Evolutionary conservation across 2,329 filamentous ascomycete species (phyloP).

Genomic region (Diplodia scrobiculata): DNA sequence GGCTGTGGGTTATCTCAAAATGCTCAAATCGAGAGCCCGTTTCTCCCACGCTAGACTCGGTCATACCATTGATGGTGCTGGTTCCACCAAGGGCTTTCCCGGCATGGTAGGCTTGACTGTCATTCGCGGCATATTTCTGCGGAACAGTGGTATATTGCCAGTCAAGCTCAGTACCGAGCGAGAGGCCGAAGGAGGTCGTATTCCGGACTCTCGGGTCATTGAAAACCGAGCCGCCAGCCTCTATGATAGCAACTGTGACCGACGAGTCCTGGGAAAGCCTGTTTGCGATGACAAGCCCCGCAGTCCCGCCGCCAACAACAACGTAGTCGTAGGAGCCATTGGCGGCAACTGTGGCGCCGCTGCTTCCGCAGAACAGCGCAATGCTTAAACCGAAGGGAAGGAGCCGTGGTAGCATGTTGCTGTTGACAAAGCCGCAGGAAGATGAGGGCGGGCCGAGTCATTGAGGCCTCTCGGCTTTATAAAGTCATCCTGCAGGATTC

Average conservation of each 20-base stretch:
- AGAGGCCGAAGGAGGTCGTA: constrained; percentile 32
- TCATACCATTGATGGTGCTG: constrained; percentile 44
- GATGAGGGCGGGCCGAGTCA: not conserved
- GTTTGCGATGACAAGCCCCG: constrained; percentile 32
- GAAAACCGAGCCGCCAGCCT: constrained; percentile 34
- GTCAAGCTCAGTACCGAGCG: constrained; percentile 42
- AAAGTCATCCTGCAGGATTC: not conserved
- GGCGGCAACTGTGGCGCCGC: not conserved
- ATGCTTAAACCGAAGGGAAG: not conserved
- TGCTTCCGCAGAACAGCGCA: not conserved
- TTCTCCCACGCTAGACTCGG: not conserved
- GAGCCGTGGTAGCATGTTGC: not conserved
- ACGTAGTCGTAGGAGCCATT: constrained; percentile 24
- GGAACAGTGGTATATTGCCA: constrained; percentile 43
- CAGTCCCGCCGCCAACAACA: constrained; percentile 32
- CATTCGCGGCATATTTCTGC: constrained; percentile 38
- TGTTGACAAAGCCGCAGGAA: not conserved
- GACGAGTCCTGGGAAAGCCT: constrained; percentile 38
- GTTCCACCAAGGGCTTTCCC: constrained; percentile 46
- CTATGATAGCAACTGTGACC: constrained; percentile 33
- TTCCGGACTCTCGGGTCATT: constrained; percentile 40
- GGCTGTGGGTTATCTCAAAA: not conserved
- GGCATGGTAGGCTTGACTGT: constrained; percentile 36
- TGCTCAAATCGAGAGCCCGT: not conserved
- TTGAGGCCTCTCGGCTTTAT: not conserved